phyloP scores from a whole-genome alignment of 257 asterid species.

The Primulina eburnea region DNA sequence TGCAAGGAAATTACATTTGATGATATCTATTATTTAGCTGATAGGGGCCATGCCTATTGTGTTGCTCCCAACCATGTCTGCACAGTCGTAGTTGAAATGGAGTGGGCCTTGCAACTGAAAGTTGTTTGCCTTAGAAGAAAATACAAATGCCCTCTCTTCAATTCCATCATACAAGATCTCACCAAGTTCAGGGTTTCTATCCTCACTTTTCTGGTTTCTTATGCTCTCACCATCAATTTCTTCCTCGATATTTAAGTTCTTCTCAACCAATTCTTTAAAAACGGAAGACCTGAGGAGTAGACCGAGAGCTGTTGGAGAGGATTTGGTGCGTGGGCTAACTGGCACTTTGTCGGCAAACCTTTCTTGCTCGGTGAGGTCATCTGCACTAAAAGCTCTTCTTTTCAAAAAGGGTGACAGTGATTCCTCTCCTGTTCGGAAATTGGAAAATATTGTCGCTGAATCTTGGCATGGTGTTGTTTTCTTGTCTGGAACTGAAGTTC shows the following conservation, averaged over 20 bases:
- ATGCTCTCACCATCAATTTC: constrained; percentile 27
- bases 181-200: constrained; percentile 26
- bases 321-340: constrained; percentile 32
- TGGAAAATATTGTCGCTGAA: constrained; percentile 22
- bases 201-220: constrained; percentile 13
- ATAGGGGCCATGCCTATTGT: constrained; percentile 22
- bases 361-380: constrained; percentile 30
- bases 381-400: constrained; percentile 32
- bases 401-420: constrained; percentile 30
- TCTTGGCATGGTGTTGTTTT: constrained; percentile 30
- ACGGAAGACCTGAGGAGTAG: constrained; percentile 57
- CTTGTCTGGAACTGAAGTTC: constrained; percentile 25
- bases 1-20: constrained; percentile 10
- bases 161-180: constrained; percentile 32
- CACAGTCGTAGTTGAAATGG: constrained; percentile 28
- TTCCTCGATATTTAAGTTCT: constrained; percentile 46
- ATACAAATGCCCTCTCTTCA: constrained; percentile 33
- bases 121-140: constrained; percentile 33
- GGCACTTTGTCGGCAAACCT: constrained; percentile 32
- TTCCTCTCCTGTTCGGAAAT: constrained; percentile 28
- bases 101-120: constrained; percentile 32
- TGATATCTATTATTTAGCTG: constrained; percentile 10
- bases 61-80: constrained; percentile 23
- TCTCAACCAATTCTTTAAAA: constrained; percentile 55
- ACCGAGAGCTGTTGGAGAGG: constrained; percentile 61